A percentile compares a stretch with the other conserved stretches of the same genome.
These are phyloP conservation scores for Phoenix roebelenii DNA, from an alignment of 176 grass and related monocot genomes.

Conservation along the genomic window DNA sequence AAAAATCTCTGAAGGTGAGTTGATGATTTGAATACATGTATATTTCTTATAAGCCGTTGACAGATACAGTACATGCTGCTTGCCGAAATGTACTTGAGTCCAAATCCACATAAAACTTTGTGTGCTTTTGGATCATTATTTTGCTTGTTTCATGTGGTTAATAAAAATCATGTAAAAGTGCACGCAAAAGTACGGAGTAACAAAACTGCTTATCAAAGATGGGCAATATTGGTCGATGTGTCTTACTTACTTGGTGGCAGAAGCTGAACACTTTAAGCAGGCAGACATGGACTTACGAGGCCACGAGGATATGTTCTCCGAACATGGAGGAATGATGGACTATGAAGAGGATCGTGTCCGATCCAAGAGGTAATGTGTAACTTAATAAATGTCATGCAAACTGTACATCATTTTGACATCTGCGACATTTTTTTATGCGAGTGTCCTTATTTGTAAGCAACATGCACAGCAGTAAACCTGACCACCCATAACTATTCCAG, in stretches of 20 bases:
- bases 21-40: slow-evolving; percentile 14
- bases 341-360: slow-evolving; percentile 96
- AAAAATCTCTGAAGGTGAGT: slow-evolving; percentile 94
- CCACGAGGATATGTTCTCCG: slow-evolving; percentile 68
- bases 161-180: background rate
- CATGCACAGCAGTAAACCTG: too few species aligned
- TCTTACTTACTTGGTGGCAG: slow-evolving; percentile 85
- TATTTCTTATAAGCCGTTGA: too few species aligned
- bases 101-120: background rate
- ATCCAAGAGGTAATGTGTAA: slow-evolving; percentile 66
- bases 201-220: slow-evolving; percentile 48
- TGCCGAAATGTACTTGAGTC: background rate
- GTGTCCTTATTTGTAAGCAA: background rate
- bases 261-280: slow-evolving; percentile 96
- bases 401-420: background rate
- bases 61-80: background rate
- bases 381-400: background rate
- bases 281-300: slow-evolving; percentile 76
- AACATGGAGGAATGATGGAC: slow-evolving; percentile 96
- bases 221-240: slow-evolving; percentile 58
- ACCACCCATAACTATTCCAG: too few species aligned
- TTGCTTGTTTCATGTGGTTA: background rate
- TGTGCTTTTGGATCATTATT: slow-evolving; percentile 10
- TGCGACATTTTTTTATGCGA: slow-evolving; percentile 6
- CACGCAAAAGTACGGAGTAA: slow-evolving; percentile 22